Base-by-base conservation (phyloP, 1,284 basidiomycete genomes). In the Apiotrichum akiyoshidainum region DNA sequence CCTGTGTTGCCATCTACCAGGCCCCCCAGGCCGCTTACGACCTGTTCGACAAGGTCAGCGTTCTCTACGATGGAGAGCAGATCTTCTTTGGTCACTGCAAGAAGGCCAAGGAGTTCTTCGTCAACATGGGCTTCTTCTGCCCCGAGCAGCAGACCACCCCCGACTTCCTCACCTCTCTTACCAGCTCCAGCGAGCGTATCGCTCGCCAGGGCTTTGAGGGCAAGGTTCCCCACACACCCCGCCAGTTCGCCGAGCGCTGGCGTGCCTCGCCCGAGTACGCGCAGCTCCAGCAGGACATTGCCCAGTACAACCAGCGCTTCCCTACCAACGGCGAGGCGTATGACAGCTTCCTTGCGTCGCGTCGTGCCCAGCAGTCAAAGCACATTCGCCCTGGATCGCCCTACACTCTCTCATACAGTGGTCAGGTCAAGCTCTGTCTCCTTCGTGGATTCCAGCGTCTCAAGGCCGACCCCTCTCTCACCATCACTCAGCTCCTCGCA, bases 51-150 rank as follows among this genome's bases (percentile, higher is more conserved):
- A 88, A 89, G 71, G 84, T 87, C 42, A 82, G 81, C 62, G 84
- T 95, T 22, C 80, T 95, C 54, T 86, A 91, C 76, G 81, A 90
- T 73, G 92, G 92, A 12, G 86, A 85, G 57, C 86, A 90, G 71
- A 88, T 90, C 42, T 94, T 86, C 81, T 91, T 86, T 71, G 92
- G 92, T 7, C 84, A 85, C 9, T 82, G 85, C 1, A 75, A 76
- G 78, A 82, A 86, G 56, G 92, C 91, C 16, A 86, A 89, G 52
- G 78, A 80, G 4, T 93, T 91, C 79, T 92, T 92, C 66, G 83
- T 88, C 69, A 75, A 81, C 47, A 81, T 93, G 57, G 92, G 92
- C 10, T 95, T 86, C 80, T 83, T 85, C 40, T 78, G 76, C 69
- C 80, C 72, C 47, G 68, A 72, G 39, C 76, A 76, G 58, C 74